Evolutionary conservation across 441 rosid genomes (phyloP).

Genomic region (Jatropha multifida): DNA sequence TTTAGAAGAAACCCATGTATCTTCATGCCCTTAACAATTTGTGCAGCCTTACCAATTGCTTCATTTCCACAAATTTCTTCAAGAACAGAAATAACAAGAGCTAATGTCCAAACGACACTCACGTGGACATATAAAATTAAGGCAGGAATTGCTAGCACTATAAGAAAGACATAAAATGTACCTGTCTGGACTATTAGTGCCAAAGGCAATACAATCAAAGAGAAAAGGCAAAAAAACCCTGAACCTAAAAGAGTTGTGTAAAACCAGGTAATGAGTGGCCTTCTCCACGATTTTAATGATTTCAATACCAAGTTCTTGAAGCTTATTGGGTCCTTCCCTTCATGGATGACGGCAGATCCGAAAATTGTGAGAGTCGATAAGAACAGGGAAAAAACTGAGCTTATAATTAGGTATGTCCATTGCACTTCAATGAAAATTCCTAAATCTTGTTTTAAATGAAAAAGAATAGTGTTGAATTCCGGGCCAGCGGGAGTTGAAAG

Average conservation of each 20-base stretch:
- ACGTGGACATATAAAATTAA: slow-evolving; percentile 27
- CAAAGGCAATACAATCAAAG: slow-evolving; percentile 18
- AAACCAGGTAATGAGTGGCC: slow-evolving; percentile 39
- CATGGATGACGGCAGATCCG: slow-evolving; percentile 32
- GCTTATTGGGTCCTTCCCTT: slow-evolving; percentile 22
- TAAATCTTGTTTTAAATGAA: slow-evolving; percentile 17
- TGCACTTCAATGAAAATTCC: slow-evolving; percentile 16
- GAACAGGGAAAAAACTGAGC: slow-evolving; percentile 22
- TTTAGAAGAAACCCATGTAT: slow-evolving; percentile 42
- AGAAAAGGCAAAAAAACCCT: slow-evolving; percentile 32
- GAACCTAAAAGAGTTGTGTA: slow-evolving; percentile 28
- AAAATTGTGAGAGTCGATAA: slow-evolving; percentile 27
- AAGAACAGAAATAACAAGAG: slow-evolving; percentile 45
- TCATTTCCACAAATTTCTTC: slow-evolving; percentile 48
- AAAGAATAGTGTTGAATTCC: slow-evolving; percentile 19
- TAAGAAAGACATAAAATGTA: neutral
- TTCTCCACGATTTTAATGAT: slow-evolving; percentile 30
- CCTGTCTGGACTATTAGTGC: slow-evolving; percentile 19
- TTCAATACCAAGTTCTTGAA: slow-evolving; percentile 25
- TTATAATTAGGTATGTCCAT: slow-evolving; percentile 19
- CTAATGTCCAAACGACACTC: slow-evolving; percentile 40
- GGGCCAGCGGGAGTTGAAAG: slow-evolving; percentile 28
- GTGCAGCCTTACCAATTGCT: slow-evolving; percentile 54
- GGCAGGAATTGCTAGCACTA: slow-evolving; percentile 17
- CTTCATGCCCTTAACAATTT: slow-evolving; percentile 44